Evolutionary conservation across 2,329 filamentous ascomycete genomes (phyloP).

Genomic region (Cercospora sesami): DNA sequence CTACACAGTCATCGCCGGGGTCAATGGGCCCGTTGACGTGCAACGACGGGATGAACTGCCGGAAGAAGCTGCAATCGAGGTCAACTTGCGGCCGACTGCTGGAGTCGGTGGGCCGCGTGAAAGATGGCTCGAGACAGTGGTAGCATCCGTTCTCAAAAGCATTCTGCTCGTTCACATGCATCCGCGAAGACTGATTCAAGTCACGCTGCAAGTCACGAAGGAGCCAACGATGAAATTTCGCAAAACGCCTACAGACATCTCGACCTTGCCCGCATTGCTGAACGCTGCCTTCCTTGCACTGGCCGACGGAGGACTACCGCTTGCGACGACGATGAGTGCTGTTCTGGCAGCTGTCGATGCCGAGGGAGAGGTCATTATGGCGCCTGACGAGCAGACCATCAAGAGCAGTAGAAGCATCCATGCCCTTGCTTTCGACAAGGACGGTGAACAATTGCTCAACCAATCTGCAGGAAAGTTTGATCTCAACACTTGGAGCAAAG

Average conservation of each 20-base stretch:
- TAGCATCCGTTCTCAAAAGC: constrained; percentile 71
- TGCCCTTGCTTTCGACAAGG: constrained; percentile 77
- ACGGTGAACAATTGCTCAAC: constrained; percentile 69
- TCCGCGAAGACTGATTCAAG: constrained; percentile 74
- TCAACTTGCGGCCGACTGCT: constrained; percentile 80
- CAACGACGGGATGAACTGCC: constrained; percentile 84
- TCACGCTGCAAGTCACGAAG: constrained; percentile 69
- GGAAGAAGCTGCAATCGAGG: constrained; percentile 86
- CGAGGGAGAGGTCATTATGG: constrained; percentile 42
- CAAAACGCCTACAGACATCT: constrained; percentile 61
- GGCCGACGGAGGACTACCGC: constrained; percentile 77
- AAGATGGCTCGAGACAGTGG: constrained; percentile 75
- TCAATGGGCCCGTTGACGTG: constrained; percentile 92
- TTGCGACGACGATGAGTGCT: constrained; percentile 70
- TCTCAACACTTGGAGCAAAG: constrained; percentile 71
- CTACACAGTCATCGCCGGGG: constrained; percentile 78
- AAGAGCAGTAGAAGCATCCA: constrained; percentile 70
- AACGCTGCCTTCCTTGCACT: constrained; percentile 78
- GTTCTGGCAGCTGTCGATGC: constrained; percentile 61
- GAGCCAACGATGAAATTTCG: constrained; percentile 57
- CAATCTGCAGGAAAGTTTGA: constrained; percentile 82
- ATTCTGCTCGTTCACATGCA: constrained; percentile 74
- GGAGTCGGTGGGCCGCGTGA: constrained; percentile 66
- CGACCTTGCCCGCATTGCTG: constrained; percentile 76
- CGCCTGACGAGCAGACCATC: constrained; percentile 65